Evolutionary conservation across 2,329 filamentous ascomycete genomes (phyloP).

Genomic region (Ceratocystis diversiconidia): DNA sequence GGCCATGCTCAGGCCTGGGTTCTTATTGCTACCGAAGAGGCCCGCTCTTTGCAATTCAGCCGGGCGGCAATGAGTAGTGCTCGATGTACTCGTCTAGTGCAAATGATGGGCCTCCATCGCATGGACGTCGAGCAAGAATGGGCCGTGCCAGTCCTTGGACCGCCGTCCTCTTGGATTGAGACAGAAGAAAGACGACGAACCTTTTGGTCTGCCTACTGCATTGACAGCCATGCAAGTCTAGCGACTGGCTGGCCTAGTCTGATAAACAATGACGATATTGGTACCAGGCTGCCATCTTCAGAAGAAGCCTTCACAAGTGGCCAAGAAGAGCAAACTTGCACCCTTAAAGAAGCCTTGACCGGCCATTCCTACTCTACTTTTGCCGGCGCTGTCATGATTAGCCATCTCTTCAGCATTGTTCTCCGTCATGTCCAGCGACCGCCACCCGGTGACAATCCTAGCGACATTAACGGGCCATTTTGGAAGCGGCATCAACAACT

Average conservation of each 20-base stretch:
- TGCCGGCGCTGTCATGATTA: slow-evolving; percentile 57
- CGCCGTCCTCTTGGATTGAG: slow-evolving; percentile 68
- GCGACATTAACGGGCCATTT: slow-evolving; percentile 61
- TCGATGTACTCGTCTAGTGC: slow-evolving; percentile 51
- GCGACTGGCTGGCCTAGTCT: slow-evolving; percentile 82
- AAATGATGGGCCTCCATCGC: slow-evolving; percentile 76
- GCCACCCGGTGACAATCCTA: slow-evolving; percentile 52
- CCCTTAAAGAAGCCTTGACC: slow-evolving; percentile 49
- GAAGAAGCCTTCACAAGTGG: slow-evolving; percentile 63
- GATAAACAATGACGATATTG: slow-evolving; percentile 61
- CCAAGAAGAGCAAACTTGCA: slow-evolving; percentile 45
- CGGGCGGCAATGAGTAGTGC: slow-evolving; percentile 72
- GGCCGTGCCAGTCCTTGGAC: slow-evolving; percentile 58
- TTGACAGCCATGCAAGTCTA: slow-evolving; percentile 74
- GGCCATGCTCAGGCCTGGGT: slow-evolving; percentile 69
- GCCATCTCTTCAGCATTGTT: slow-evolving; percentile 68
- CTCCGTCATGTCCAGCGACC: slow-evolving; percentile 65
- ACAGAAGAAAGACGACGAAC: slow-evolving; percentile 60
- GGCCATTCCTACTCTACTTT: slow-evolving; percentile 54
- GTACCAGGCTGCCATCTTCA: slow-evolving; percentile 64
- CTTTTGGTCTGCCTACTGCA: slow-evolving; percentile 74
- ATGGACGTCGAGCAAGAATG: slow-evolving; percentile 52
- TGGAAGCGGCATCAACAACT: slow-evolving; percentile 76
- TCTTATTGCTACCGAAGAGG: slow-evolving; percentile 63
- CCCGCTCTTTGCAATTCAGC: slow-evolving; percentile 72